Conservation (phyloP, 202 grass and related monocot genomes). For the Cymbopogon flexuosus region DNA sequence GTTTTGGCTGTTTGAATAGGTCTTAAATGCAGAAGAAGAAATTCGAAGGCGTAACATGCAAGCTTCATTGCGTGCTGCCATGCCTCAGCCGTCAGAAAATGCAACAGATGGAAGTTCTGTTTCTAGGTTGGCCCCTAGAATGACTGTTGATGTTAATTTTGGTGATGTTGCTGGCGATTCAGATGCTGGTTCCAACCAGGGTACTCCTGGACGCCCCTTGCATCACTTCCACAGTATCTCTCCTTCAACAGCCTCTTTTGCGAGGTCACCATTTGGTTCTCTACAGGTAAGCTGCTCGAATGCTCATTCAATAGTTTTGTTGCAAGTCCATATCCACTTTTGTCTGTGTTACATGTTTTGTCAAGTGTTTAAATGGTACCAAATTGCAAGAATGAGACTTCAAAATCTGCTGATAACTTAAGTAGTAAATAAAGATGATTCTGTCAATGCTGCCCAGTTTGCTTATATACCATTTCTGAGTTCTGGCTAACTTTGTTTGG, state of each 20-base stretch:
- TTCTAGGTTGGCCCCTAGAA: constrained; percentile 46
- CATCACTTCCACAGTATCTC: constrained; percentile 63
- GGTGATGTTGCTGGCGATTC: constrained; percentile 72
- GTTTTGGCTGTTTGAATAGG: constrained; percentile 45
- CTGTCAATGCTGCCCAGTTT: background rate
- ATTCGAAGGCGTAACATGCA: constrained; percentile 60
- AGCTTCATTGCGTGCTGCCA: constrained; percentile 30
- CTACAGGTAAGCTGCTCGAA: constrained; percentile 47
- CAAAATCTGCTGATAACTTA: background rate
- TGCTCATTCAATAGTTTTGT: constrained; percentile 15
- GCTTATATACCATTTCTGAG: background rate
- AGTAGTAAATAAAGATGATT: background rate
- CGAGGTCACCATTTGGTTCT: constrained; percentile 63
- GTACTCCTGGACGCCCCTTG: constrained; percentile 52
- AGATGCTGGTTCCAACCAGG: constrained; percentile 75
- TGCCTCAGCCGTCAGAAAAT: constrained; percentile 57
- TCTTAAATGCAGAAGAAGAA: constrained; percentile 94
- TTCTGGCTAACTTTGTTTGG: background rate
- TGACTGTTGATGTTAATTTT: constrained; percentile 85
- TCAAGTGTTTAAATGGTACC: background rate
- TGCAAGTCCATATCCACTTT: background rate
- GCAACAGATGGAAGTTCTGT: constrained; percentile 43
- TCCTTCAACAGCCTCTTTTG: constrained; percentile 65
- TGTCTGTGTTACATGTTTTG: background rate
- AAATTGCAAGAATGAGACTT: background rate